Percentiles rank a stretch among this genome's conserved stretches.
Evolutionary conservation across 306 rosid genomes (phyloP).

Genomic region (Betula pendula): DNA sequence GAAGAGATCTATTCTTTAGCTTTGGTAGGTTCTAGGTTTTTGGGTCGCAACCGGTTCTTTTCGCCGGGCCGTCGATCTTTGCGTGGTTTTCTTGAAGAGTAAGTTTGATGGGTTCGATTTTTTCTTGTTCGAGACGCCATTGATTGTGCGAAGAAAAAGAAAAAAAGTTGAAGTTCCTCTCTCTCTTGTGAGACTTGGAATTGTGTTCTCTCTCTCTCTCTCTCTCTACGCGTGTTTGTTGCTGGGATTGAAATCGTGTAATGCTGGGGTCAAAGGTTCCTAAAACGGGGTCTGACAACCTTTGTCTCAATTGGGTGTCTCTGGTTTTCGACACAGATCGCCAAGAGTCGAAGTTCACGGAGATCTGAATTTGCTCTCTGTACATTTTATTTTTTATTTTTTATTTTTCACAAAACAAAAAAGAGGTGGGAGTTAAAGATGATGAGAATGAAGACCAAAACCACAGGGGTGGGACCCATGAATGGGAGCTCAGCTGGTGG

Average conservation of each 20-base stretch:
- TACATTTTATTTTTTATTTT: neutral
- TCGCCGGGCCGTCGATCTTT: constrained; percentile 25
- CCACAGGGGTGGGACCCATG: constrained; percentile 40
- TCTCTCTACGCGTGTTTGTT: constrained; percentile 26
- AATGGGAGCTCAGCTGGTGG: constrained; percentile 43
- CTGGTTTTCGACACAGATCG: constrained; percentile 45
- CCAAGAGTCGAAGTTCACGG: constrained; percentile 34
- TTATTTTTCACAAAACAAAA: constrained; percentile 3
- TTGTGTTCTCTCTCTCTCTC: constrained; percentile 15
- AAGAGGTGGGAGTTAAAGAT: constrained; percentile 33
- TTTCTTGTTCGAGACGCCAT: constrained; percentile 41
- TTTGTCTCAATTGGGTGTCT: constrained; percentile 53
- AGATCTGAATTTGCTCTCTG: constrained; percentile 42
- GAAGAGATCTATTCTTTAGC: constrained; percentile 53
- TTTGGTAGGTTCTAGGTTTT: constrained; percentile 16
- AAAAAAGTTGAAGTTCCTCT: constrained; percentile 12
- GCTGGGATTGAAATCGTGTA: constrained; percentile 43
- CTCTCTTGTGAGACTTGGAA: constrained; percentile 12
- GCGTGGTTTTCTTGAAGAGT: constrained; percentile 18
- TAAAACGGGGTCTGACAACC: constrained; percentile 31
- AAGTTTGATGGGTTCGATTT: constrained; percentile 33
- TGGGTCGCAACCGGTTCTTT: neutral
- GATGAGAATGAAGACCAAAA: constrained; percentile 78
- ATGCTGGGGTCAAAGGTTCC: constrained; percentile 57
- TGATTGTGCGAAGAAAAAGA: constrained; percentile 31